Conservation (phyloP, 73 alveolate species). For the Urostyla sp. region DNA sequence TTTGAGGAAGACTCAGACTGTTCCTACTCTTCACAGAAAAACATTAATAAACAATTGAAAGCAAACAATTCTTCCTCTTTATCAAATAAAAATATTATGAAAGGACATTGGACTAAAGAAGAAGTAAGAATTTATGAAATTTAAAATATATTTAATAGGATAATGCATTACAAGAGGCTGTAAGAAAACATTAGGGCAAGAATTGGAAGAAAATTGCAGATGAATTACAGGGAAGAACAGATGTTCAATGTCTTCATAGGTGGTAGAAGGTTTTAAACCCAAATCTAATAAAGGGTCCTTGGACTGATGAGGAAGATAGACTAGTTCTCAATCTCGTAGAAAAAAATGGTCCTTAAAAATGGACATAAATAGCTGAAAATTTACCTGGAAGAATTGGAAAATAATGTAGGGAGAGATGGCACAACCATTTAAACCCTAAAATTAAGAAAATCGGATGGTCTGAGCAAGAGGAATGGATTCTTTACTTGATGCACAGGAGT, state of each 20-base stretch:
- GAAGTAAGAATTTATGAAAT: slow-evolving; percentile 37
- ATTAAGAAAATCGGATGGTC: slow-evolving; percentile 97
- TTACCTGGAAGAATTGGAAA: slow-evolving; percentile 98
- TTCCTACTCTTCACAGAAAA: slow-evolving; percentile 27
- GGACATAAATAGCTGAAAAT: slow-evolving; percentile 96
- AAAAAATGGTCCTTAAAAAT: slow-evolving; percentile 97
- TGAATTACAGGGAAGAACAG: slow-evolving; percentile 76
- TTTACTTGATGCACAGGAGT: slow-evolving; percentile 89
- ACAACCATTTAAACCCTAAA: slow-evolving; percentile 97
- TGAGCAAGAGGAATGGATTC: slow-evolving; percentile 98
- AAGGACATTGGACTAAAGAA: slow-evolving; percentile 72
- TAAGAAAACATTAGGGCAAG: slow-evolving; percentile 63
- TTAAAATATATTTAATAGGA: slow-evolving; percentile 49
- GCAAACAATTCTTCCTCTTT: slow-evolving; percentile 20
- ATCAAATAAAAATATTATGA: slow-evolving; percentile 23
- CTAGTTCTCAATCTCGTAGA: slow-evolving; percentile 92
- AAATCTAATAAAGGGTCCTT: slow-evolving; percentile 86
- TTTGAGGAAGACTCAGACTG: not conserved
- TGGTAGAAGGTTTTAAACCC: slow-evolving; percentile 80
- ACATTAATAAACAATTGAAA: not conserved
- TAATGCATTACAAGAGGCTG: slow-evolving; percentile 49
- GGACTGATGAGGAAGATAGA: slow-evolving; percentile 98
- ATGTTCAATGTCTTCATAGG: slow-evolving; percentile 79
- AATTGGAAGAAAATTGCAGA: slow-evolving; percentile 84
- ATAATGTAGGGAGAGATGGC: slow-evolving; percentile 99